These are phyloP conservation scores for Plasmodium berghei DNA, from an alignment of 169 alveolate species.

Conservation along the genomic window DNA sequence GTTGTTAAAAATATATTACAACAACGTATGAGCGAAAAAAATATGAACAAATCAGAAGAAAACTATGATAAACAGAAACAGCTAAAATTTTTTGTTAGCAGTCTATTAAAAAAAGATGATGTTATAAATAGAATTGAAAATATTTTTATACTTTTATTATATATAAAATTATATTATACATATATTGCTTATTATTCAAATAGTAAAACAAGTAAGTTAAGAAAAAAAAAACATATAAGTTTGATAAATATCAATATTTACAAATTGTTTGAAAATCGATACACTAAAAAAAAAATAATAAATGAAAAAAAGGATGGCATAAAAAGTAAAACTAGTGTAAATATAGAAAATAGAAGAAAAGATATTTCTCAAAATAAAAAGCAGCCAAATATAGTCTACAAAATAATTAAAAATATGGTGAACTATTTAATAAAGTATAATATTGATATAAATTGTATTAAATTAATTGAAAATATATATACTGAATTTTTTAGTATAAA, in stretches of 20 bases:
- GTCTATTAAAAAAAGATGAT: background rate
- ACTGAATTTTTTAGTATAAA: constrained; percentile 38
- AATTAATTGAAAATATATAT: constrained; percentile 22
- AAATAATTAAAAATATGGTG: constrained; percentile 31
- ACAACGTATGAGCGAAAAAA: background rate
- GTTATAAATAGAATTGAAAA: constrained; percentile 20
- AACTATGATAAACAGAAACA: background rate
- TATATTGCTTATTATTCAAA: background rate
- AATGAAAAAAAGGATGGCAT: background rate
- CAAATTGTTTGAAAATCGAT: background rate
- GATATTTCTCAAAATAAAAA: background rate
- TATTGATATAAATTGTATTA: constrained; percentile 20
- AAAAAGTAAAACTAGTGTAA: background rate
- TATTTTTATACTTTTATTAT: constrained; percentile 24
- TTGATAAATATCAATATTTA: constrained; percentile 16
- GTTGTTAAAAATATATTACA: background rate
- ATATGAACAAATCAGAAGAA: background rate
- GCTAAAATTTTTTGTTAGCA: background rate
- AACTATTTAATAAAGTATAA: background rate
- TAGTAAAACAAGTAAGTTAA: background rate
- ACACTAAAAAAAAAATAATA: background rate
- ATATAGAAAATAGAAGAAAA: background rate
- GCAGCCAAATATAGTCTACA: background rate
- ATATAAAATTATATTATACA: constrained; percentile 36
- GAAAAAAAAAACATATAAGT: constrained; percentile 25